Base-by-base conservation (phyloP, 768 basidiomycete species). In the Rhodosporidiobolus sp. region DNA sequence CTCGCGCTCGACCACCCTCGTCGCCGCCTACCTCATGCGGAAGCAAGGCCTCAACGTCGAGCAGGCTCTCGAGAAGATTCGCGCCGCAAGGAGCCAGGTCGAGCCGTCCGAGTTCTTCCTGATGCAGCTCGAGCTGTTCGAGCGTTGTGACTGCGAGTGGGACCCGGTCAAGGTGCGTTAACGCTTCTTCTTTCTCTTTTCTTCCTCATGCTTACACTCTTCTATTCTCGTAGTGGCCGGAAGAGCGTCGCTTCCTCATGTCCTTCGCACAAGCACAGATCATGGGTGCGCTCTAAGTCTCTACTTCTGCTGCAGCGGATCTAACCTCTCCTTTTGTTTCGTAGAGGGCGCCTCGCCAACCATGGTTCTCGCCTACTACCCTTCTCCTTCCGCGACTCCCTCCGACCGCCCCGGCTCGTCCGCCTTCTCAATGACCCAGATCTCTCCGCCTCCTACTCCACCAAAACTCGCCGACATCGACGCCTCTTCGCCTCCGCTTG, bases 341-440 rank as follows among this genome's bases (percentile, higher is more conserved):
- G 26, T 71, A 78, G 76, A 70, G 52, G 78, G 78, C 9, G 77
- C 72, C 50, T 69, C 65, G 8, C 74, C 72, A 16, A 76, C 69
- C 17, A 74, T 79, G 45, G 72, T 78, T 14, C 72, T 79, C 54
- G 78, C 78, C 4, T 79, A 79, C 65, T 79, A 79, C 58, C 78
- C 78, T 26, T 77, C 77, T 0, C 78, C 78, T 22, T 60, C 72
- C 0, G 62, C 72, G 0, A 73, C 75, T 3, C 78, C 77, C 0
- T 54, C 65, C 4, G 63, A 70, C 19, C 63, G 65, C 12, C 53
- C 70, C 22, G 69, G 64, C n/a, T 70, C 70, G 26, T 54, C 53
- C 59, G 52, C 53, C 38, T 35, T 77, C 30, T 50, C 57, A 7
- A 77, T 79, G 76, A 72, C 77, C 43, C 65, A 67, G 26, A 59